A percentile compares a stretch with the other conserved stretches of the same genome.
These are phyloP conservation scores for Paramecium octaurelia DNA, from an alignment of 73 alveolate genomes.

Conservation along the genomic window DNA sequence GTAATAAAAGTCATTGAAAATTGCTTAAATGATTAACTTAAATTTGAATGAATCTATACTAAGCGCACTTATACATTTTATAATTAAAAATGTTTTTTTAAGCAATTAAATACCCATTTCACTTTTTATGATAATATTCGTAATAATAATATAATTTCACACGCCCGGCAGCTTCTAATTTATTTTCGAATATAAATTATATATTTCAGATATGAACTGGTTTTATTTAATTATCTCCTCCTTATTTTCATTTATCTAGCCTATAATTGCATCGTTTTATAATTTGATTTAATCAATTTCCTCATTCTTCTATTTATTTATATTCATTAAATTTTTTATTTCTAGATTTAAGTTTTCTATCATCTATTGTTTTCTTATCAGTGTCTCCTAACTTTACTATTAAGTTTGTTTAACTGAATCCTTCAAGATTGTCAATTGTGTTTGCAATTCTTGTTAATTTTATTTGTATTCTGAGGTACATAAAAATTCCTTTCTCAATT, in stretches of 20 bases:
- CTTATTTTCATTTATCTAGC: background rate
- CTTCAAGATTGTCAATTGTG: background rate
- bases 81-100: background rate
- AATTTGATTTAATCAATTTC: background rate
- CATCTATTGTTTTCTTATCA: background rate
- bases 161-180: background rate
- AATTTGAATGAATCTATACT: background rate
- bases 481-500: background rate
- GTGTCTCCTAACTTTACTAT: background rate
- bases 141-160: background rate
- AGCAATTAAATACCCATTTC: background rate
- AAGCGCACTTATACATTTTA: background rate
- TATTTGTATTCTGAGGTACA: background rate
- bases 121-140: background rate
- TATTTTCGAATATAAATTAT: background rate
- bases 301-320: background rate
- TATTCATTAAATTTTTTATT: background rate
- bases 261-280: background rate
- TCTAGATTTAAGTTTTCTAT: background rate
- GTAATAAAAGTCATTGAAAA: background rate
- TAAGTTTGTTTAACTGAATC: background rate
- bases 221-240: background rate
- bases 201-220: background rate
- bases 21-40: background rate
- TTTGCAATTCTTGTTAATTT: background rate